Base-by-base conservation (phyloP, 495 filamentous ascomycete genomes). In the Xylaria venustula region DNA sequence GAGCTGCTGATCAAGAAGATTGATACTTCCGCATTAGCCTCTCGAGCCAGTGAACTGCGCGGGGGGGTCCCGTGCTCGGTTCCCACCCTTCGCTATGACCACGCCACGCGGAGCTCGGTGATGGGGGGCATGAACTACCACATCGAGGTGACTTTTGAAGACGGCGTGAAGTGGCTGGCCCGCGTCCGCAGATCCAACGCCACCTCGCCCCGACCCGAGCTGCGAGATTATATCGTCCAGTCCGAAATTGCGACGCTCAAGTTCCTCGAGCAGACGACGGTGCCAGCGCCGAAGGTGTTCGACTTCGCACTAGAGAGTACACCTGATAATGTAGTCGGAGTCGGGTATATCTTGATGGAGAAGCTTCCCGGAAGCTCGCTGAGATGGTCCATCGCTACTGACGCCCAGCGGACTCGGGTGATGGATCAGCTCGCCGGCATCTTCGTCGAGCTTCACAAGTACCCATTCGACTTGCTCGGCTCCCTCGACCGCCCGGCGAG, bases 121-220 rank as follows among this genome's bases (percentile, higher is more conserved):
- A 77, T 75, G 71, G 72, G 72, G 9, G 72, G 73, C 20, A 76
- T 73, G 67, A 75, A 76, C 53, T 73, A 61, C 52, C 69, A 75
- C 34, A 40, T 65, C 20, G 67, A 72, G n/a, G 26, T 73, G 41
- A 22, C 45, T 19, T 73, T 72, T 59, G 64, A 61, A 9, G 72
- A 75, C 46, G 65, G 63, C 7, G 57, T 72, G 20, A 63, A 51
- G 12, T 73, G 72, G 72, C n/a, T 72, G 19, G 67, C 69, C 15
- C 59, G 72, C 17, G 51, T 75, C 28, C 61, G 64, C 34, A 64
- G 52, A 17, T 56, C 51, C 22, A 62, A 66, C 19, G 55, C 57
- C 19, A 55, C 57, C 4, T 60, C 64, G 4, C 72, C 45, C 41
- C 54, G 41, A 8, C 23, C 30, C 28, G 63, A 3, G 51, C 61